Percentiles rank a stretch among this genome's conserved stretches.
Conservation (phyloP, 1,284 basidiomycete species). For the Cystobasidium slooffiae region DNA sequence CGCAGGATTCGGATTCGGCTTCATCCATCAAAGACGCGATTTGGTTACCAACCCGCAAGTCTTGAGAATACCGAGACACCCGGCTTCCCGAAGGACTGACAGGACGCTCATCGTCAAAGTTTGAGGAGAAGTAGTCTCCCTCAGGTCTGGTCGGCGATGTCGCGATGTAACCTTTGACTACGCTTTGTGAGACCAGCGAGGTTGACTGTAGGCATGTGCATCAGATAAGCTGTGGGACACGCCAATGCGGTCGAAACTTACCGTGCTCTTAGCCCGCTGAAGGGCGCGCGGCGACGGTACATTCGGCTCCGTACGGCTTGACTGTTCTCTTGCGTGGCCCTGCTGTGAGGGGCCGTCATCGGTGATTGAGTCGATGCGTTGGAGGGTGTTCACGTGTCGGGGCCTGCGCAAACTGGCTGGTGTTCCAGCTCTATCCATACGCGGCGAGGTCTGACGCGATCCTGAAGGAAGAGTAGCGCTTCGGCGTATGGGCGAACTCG, state of each 20-base stretch:
- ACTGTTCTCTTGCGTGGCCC: neutral
- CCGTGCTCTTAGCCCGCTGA: conserved; percentile 35
- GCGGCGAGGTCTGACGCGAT: neutral
- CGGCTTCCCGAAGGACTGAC: neutral
- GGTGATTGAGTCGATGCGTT: conserved; percentile 17
- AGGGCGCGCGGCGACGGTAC: conserved; percentile 29
- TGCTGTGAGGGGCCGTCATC: neutral
- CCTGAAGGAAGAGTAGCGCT: conserved; percentile 12
- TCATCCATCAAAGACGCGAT: neutral
- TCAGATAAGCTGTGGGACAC: neutral
- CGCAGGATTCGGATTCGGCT: neutral
- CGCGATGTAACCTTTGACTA: conserved; percentile 31
- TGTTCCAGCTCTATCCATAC: neutral
- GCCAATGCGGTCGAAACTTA: neutral
- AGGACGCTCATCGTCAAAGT: neutral
- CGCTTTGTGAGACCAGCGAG: conserved; percentile 39
- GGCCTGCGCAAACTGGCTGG: conserved; percentile 6
- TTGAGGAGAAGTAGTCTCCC: neutral
- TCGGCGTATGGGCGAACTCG: conserved; percentile 14
- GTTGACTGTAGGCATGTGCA: conserved; percentile 21
- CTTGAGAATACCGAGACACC: conserved; percentile 6
- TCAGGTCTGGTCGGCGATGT: conserved; percentile 10
- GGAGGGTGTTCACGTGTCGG: conserved; percentile 8
- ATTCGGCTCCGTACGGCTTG: neutral
- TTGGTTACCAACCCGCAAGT: conserved; percentile 8